Evolutionary conservation across 768 basidiomycete genomes (phyloP).

Genomic region (Kwoniella botswanensis): DNA sequence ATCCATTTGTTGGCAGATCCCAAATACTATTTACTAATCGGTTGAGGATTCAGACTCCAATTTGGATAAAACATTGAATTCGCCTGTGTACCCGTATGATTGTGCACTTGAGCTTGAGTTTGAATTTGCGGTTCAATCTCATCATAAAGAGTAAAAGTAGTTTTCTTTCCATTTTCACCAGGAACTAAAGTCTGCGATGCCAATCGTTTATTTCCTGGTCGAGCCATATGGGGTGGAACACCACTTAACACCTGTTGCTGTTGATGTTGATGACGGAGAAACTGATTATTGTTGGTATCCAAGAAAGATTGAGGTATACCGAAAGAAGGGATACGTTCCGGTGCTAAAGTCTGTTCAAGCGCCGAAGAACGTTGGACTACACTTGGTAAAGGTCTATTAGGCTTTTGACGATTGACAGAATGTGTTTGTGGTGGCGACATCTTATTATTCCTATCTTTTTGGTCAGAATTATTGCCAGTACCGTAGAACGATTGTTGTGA

Average conservation of each 20-base stretch:
- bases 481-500: conserved; percentile 7
- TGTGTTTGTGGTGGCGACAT: too few relatives aligned
- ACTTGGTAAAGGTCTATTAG: conserved; percentile 40
- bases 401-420: not conserved
- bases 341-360: conserved; percentile 54
- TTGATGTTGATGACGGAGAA: not conserved
- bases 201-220: conserved; percentile 56
- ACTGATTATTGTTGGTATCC: not conserved
- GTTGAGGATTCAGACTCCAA: conserved; percentile 15
- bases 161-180: conserved; percentile 21
- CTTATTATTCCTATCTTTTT: too few relatives aligned
- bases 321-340: conserved; percentile 53
- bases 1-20: not conserved
- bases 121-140: conserved; percentile 8
- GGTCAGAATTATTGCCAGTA: not conserved
- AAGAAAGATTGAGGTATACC: conserved; percentile 26
- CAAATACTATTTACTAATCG: not conserved
- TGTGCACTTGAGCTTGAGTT: conserved; percentile 5
- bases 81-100: not conserved
- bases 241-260: conserved; percentile 21
- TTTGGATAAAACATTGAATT: conserved; percentile 22
- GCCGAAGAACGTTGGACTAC: conserved; percentile 42
- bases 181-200: conserved; percentile 51
- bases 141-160: conserved; percentile 21
- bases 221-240: conserved; percentile 26